Evolutionary conservation across 2,329 filamentous ascomycete genomes (phyloP).

Genomic region (Dactylellina haptotyla): DNA sequence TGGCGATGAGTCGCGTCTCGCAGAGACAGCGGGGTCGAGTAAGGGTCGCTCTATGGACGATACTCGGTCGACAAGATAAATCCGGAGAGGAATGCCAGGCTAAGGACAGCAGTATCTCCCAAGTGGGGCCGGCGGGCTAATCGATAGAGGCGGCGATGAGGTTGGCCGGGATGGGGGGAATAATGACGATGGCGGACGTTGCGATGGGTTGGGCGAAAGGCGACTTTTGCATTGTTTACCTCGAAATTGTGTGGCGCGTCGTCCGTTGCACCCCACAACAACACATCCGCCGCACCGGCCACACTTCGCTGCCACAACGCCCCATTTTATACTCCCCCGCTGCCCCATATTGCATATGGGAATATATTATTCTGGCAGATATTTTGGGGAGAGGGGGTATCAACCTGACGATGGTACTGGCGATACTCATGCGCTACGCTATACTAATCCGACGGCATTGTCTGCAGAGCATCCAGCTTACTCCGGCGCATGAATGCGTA

Average conservation of each 20-base stretch:
- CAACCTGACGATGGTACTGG: too few species aligned
- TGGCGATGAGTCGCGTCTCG: constrained; percentile 37
- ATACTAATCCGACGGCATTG: too few species aligned
- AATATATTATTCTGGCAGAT: too few species aligned
- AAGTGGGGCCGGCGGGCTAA: background rate
- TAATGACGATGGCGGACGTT: constrained; percentile 16
- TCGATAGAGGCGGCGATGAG: constrained; percentile 7
- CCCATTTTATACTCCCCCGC: too few species aligned
- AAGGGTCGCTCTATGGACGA: constrained; percentile 1
- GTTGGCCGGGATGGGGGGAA: background rate
- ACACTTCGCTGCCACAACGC: too few species aligned
- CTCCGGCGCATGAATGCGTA: too few species aligned
- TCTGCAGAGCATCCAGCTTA: too few species aligned
- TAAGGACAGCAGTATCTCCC: background rate
- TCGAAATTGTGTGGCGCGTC: constrained; percentile 48
- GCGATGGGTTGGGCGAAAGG: constrained; percentile 18
- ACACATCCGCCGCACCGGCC: constrained; percentile 27
- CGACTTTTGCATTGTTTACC: constrained; percentile 41
- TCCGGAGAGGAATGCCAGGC: background rate
- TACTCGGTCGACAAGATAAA: background rate
- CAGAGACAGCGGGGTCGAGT: constrained; percentile 35
- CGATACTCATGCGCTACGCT: too few species aligned
- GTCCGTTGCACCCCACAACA: background rate
- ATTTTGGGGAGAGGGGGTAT: too few species aligned
- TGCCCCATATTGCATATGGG: background rate